Percentiles rank a stretch among this genome's conserved stretches.
Evolutionary conservation across 768 basidiomycete genomes (phyloP).

Genomic region (Boletus subparvulus): DNA sequence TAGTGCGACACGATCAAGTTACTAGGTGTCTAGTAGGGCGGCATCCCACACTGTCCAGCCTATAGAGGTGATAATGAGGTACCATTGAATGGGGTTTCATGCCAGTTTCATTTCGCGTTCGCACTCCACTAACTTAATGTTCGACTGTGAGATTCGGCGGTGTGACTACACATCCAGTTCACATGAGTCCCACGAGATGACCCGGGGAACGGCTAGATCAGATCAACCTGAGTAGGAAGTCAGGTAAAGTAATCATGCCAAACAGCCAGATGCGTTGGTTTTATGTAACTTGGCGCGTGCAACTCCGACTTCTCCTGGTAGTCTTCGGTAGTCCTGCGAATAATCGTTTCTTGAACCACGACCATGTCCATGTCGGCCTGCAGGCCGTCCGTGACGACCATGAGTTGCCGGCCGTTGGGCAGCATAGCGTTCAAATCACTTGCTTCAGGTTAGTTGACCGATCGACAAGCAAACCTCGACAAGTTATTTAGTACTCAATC

Average conservation of each 20-base stretch:
- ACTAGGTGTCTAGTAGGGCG: no score
- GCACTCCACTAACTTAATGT: not conserved
- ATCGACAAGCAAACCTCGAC: not conserved
- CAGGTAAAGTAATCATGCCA: constrained; percentile 1
- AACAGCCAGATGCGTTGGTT: not conserved
- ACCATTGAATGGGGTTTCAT: no score
- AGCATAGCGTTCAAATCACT: constrained; percentile 19
- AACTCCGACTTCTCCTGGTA: constrained; percentile 9
- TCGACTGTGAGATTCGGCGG: constrained; percentile 17
- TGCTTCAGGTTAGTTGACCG: constrained; percentile 21
- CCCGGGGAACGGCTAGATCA: constrained; percentile 20
- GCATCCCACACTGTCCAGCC: no score
- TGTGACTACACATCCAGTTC: not conserved
- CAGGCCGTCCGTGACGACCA: constrained; percentile 26
- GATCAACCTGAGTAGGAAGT: not conserved
- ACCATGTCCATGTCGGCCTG: constrained; percentile 34
- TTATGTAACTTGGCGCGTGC: constrained; percentile 27
- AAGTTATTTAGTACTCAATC: not conserved
- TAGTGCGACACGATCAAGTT: no score
- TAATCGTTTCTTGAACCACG: constrained; percentile 21
- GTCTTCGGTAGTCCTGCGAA: constrained; percentile 15
- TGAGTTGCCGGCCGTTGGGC: constrained; percentile 22
- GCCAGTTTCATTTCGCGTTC: no score
- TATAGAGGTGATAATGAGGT: no score
- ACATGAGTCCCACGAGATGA: constrained; percentile 6